Base-by-base conservation (phyloP, 23 red algal species). In the Gracilaria vermiculophylla region DNA sequence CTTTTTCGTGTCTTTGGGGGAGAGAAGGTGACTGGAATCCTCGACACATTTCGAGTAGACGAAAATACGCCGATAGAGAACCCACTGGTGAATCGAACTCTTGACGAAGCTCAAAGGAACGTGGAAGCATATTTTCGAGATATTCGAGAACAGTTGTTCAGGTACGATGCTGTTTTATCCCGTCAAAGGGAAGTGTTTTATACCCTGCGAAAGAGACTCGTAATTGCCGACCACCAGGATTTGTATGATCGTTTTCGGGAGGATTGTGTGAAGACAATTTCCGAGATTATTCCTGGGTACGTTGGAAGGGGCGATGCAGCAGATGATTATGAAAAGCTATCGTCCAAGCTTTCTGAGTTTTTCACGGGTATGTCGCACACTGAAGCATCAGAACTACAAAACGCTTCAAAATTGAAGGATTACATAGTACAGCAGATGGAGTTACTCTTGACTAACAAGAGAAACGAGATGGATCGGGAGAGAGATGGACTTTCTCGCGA, bases 41-140 rank as follows among this genome's bases (percentile, higher is more conserved):
- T 95, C n/a, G 79, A 91, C 41, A 85, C 89, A 25, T 95, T 99
- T 51, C 87, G 97, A 21, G 84, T 99, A 13, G 89, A 90, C 47
- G 97, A 96, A 37, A 76, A 94, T 12, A 95, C 94, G 28, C 97
- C 97, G 8, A 99, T 99, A 66, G 97, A 99, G 88, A 96, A 91
- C 52, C 36, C 73, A 42, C 51, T 79, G 16, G 97, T 99, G 4
- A 93, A 87, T 41, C 41, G 56, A 55, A 87, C 97, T 14, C 74
- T 99, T 6, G 72, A 99, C 71, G 53, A 47, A 32, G 77, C 89
- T 43, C 97, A 99, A 81, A 53, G 39, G 40, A 86, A 61, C 41
- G 93, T 99, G 1, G 97, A 99, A 76, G 74, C 54, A 20, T 99
- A 99, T 75, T 99, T 91, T 60, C 62, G 83, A 60, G 90, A 92